Base-by-base conservation (phyloP, 2,329 filamentous ascomycete genomes). In the Hypoxylon sp. region DNA sequence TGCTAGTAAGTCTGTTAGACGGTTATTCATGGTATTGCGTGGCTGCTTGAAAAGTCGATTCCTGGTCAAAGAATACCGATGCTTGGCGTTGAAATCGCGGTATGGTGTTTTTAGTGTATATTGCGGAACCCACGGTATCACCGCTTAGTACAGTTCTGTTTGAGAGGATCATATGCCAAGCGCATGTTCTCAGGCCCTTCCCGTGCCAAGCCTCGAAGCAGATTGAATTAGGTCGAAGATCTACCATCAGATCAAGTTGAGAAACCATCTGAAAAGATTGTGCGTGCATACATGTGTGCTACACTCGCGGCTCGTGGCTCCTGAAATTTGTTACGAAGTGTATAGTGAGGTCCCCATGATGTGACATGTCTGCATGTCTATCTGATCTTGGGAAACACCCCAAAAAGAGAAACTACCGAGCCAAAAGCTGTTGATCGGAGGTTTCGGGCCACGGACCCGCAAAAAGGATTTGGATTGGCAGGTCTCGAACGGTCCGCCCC, bases 371-470 rank as follows among this genome's bases (percentile, higher is more conserved):
- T 51, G 62, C 22, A 69, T 55, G 44, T 42, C 61, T 46, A 69
- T 59, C 52, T 19, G 44, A 66, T 64, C 57, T 63, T 66, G 54
- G 48, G 53, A 46, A 52, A 51, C 63, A 64, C 58, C 58, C 47
- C 24, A 50, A 59, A 47, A 63, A 33, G 37, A 47, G 19, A 46
- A 59, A 44, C 44, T 63, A 58, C 66, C 66, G 69, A 71, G 59
- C 66, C 66, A 69, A 64, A 69, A 51, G 47, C 52, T 54, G 66
- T 42, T 51, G 63, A 71, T 71, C 69, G 66, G 66, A 60, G 69
- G 69, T 69, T 71, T 71, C 69, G 69, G 69, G 63, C 69, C 69
- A 69, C 59, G 42, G 66, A 58, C 66, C 69, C 69, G 69, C 69
- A 59, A 63, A 62, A 65, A 63, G 46, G 37, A 44, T 55, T 63